Evolutionary conservation across 1,284 basidiomycete species (phyloP), one percentile per base, ranked within the genome.

Genomic region (Meira miltonrushii): DNA sequence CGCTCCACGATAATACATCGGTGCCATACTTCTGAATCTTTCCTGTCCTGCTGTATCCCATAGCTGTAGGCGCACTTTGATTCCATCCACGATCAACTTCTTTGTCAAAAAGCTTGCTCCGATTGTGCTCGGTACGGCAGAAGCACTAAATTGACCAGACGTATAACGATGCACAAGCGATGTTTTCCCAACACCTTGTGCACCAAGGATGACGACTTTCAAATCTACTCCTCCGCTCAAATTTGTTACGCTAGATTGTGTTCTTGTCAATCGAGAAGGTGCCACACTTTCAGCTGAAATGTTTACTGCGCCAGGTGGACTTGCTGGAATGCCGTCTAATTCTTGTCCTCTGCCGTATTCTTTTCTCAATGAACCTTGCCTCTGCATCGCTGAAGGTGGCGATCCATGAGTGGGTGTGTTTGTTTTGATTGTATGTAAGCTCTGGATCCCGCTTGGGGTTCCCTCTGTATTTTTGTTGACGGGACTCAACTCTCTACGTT

Each of bases 1-100:
- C 65, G 93, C 92, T 75, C 93, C 94, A 78, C 95, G 87, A 84
- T 97, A 97, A 83, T 98, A 98, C 89, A 98, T 95, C 60, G 93
- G 93, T 69, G 92, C 92, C 89, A 96, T 92, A 74, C 88, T 90
- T 65, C 92, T 84, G 80, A 95, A 96, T 53, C 69, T 49, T 82
- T 97, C 93, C 82, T 96, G 92, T n/a, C 93, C 93, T 44, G 93
- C 93, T 55, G 93, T 95, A 78, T 97, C 95, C 74, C 73, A 96
- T 13, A 84, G 80, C 71, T 85, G 84, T 39, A 84, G 73, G 55
- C 91, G 86, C 17, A 97, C 91, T 76, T 90, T 89, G 67, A 89
- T 83, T 48, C 89, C 91, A 66, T 91, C 85, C 68, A 96, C 85
- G 69, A 86, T 85, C 44, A 93, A 86, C 81, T 95, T 95, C 83